These are phyloP conservation scores for Cystobasidium sp. DNA, from an alignment of 1,284 basidiomycete genomes.

Conservation along the genomic window DNA sequence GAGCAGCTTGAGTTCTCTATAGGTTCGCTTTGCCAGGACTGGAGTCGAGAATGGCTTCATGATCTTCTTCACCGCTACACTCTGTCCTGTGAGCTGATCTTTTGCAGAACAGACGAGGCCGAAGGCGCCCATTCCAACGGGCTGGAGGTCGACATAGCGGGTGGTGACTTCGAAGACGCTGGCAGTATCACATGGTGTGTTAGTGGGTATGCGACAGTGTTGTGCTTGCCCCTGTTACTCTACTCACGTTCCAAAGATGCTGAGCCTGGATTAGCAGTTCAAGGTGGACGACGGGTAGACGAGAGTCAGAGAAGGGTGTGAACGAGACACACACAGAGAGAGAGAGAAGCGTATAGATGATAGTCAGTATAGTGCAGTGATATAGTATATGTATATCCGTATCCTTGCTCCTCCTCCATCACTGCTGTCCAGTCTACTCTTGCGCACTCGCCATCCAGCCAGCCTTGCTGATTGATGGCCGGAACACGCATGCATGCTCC, in stretches of 20 bases:
- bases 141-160: conserved; percentile 98
- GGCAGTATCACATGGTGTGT: too few relatives aligned
- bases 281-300: background rate
- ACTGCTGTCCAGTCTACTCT: background rate
- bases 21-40: conserved; percentile 96
- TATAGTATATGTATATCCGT: too few relatives aligned
- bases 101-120: conserved; percentile 98
- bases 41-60: conserved; percentile 83
- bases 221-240: background rate
- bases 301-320: background rate
- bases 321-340: background rate
- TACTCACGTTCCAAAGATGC: conserved; percentile 44
- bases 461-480: background rate
- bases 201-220: too few relatives aligned
- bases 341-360: background rate
- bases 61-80: conserved; percentile 98
- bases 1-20: conserved; percentile 95
- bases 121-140: conserved; percentile 99
- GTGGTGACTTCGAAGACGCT: conserved; percentile 76
- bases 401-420: background rate
- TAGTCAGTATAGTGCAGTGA: background rate
- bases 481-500: too few relatives aligned
- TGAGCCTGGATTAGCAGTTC: conserved; percentile 10
- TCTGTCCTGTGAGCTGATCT: conserved; percentile 91
- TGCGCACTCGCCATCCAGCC: background rate